These are phyloP conservation scores for Lactifluus subvellereus DNA, from an alignment of 768 basidiomycete species.

Conservation along the genomic window DNA sequence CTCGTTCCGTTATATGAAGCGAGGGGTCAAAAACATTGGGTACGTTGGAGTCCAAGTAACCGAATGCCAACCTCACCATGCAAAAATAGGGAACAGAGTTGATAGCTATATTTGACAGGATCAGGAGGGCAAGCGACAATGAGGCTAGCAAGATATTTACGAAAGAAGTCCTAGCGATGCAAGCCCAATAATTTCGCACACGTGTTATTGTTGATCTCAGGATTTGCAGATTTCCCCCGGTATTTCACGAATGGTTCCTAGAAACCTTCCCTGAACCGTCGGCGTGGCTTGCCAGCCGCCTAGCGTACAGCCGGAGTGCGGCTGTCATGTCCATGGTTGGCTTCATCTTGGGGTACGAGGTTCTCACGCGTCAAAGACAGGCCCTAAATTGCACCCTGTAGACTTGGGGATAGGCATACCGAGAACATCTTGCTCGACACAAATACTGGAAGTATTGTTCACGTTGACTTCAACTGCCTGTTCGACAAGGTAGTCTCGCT, in stretches of 20 bases:
- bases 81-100: constrained; percentile 41
- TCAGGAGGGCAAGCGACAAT: constrained; percentile 46
- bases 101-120: constrained; percentile 40
- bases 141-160: constrained; percentile 49
- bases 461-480: constrained; percentile 96
- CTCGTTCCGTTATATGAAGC: constrained; percentile 62
- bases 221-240: constrained; percentile 58
- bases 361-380: neutral
- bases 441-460: constrained; percentile 84
- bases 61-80: neutral
- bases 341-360: constrained; percentile 84
- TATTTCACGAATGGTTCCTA: constrained; percentile 97
- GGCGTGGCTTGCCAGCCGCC: constrained; percentile 87
- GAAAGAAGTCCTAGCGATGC: constrained; percentile 54
- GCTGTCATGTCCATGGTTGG: constrained; percentile 99
- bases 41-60: constrained; percentile 30
- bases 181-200: constrained; percentile 26
- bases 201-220: neutral
- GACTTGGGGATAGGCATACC: constrained; percentile 95
- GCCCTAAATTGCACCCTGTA: constrained; percentile 29
- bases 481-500: constrained; percentile 75
- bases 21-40: constrained; percentile 43
- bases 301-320: constrained; percentile 79
- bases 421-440: constrained; percentile 94
- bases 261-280: constrained; percentile 96